A percentile compares a stretch with the other conserved stretches of the same genome.
These are phyloP conservation scores for Chrysoporthe austroafricana DNA, from an alignment of 2,329 filamentous ascomycete genomes.

Conservation along the genomic window DNA sequence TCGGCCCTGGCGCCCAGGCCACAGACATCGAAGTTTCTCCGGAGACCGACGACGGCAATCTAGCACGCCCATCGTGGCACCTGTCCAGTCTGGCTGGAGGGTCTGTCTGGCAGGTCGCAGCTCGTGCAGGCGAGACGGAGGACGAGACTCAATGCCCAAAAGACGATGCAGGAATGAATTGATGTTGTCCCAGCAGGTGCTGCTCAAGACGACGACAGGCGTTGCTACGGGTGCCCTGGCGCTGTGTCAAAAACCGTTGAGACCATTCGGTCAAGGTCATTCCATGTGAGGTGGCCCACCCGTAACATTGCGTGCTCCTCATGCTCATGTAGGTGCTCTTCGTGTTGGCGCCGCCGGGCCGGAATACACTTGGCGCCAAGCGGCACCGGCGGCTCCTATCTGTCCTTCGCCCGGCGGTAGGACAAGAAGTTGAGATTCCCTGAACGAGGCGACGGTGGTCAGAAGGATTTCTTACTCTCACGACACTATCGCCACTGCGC, in stretches of 20 bases:
- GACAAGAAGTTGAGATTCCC: too few relatives aligned
- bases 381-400: too few relatives aligned
- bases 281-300: background rate
- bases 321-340: background rate
- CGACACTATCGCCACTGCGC: too few relatives aligned
- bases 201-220: background rate
- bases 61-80: background rate
- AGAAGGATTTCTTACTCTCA: too few relatives aligned
- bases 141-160: background rate
- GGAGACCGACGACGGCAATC: background rate
- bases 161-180: background rate
- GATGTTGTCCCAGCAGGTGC: background rate
- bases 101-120: background rate
- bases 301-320: background rate
- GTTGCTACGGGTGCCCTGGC: background rate
- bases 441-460: too few relatives aligned
- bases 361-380: too few relatives aligned
- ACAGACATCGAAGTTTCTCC: background rate
- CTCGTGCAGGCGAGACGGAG: background rate
- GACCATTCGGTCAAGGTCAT: background rate
- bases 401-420: too few relatives aligned
- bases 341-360: too few relatives aligned
- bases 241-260: background rate
- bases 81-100: background rate
- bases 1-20: background rate